These are phyloP conservation scores for Citrus inodora DNA, from an alignment of 345 rosid genomes.

Conservation along the genomic window DNA sequence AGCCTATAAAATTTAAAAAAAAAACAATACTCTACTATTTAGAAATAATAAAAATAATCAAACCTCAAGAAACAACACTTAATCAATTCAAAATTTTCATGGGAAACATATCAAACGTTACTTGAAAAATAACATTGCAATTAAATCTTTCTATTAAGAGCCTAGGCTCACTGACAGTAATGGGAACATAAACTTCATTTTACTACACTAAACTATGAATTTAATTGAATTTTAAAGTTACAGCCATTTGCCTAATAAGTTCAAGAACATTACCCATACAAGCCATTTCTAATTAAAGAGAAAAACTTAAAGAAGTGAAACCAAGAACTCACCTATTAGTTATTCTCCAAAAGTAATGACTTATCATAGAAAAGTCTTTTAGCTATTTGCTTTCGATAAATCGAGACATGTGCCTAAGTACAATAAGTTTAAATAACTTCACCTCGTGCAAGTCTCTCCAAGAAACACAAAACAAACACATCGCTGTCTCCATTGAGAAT, in stretches of 20 bases:
- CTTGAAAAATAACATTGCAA: neutral
- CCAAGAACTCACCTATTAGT: no score
- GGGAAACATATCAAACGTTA: neutral
- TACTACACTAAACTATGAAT: neutral
- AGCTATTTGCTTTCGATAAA: no score
- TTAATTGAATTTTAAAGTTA: neutral
- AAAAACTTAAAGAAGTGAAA: no score
- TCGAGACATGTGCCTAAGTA: no score
- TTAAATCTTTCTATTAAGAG: neutral
- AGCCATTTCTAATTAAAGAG: neutral
- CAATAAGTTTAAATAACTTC: no score
- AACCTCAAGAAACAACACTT: neutral
- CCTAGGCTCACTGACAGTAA: no score
- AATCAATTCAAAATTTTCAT: no score
- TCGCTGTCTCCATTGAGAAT: rapidly evolving
- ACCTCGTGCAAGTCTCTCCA: no score
- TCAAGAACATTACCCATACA: neutral
- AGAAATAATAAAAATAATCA: neutral
- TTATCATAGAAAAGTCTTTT: no score
- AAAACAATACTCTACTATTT: neutral
- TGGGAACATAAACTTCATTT: neutral
- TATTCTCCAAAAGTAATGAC: no score
- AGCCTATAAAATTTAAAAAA: neutral
- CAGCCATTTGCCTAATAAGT: neutral
- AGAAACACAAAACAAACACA: no score